Evolutionary conservation across 2,329 filamentous ascomycete species (phyloP).

Genomic region (Ramularia endophylla): DNA sequence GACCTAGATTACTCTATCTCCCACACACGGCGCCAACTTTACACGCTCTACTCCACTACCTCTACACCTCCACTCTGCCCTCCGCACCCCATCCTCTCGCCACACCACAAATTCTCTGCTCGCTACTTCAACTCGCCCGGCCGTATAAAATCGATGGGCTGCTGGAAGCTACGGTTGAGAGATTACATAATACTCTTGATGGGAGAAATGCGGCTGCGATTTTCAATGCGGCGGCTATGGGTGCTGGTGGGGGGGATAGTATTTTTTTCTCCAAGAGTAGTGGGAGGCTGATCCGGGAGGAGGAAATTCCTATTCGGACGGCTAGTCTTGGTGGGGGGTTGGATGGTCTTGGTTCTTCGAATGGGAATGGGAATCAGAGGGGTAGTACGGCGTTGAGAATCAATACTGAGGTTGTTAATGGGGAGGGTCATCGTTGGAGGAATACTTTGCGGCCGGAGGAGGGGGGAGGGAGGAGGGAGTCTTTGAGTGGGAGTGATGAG

Average conservation of each 20-base stretch:
- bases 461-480: slow-evolving; percentile 24
- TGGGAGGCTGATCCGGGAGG: slow-evolving; percentile 29
- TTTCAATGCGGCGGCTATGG: slow-evolving; percentile 98
- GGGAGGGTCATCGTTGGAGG: slow-evolving; percentile 30
- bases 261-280: slow-evolving; percentile 54
- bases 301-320: slow-evolving; percentile 34
- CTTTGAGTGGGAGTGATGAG: slow-evolving; percentile 33
- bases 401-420: slow-evolving; percentile 45
- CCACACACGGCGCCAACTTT: slow-evolving; percentile 88
- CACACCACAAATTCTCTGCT: slow-evolving; percentile 93
- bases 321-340: slow-evolving; percentile 49
- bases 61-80: slow-evolving; percentile 89
- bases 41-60: slow-evolving; percentile 82
- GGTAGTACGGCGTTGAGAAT: slow-evolving; percentile 37
- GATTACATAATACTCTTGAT: slow-evolving; percentile 82
- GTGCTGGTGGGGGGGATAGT: slow-evolving; percentile 82
- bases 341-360: slow-evolving; percentile 37
- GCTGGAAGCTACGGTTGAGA: slow-evolving; percentile 85
- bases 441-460: slow-evolving; percentile 33
- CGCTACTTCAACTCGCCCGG: slow-evolving; percentile 83
- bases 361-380: slow-evolving; percentile 27
- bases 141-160: slow-evolving; percentile 92
- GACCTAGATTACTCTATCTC: slow-evolving; percentile 83
- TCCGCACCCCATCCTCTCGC: slow-evolving; percentile 69
- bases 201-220: slow-evolving; percentile 92